phyloP scores from a whole-genome alignment of 345 rosid species.

The Gossypium rotundifolium region DNA sequence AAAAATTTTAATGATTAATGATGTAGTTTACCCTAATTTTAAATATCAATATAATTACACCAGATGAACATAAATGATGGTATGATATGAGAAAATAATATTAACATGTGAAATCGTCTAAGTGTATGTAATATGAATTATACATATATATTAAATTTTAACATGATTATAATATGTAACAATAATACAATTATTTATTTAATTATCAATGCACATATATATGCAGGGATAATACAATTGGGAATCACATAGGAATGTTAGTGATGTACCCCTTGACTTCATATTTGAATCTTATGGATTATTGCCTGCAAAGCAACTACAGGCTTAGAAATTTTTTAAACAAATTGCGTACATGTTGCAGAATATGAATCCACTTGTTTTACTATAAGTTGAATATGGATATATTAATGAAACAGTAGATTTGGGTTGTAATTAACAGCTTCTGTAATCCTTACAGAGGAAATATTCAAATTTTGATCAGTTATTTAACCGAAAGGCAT shows the following conservation, averaged over 20 bases:
- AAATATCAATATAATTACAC: too few species aligned
- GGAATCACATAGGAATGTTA: neutral
- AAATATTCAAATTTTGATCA: neutral
- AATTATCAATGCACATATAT: neutral
- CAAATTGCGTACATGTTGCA: neutral
- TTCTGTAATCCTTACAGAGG: neutral
- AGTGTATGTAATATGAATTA: too few species aligned
- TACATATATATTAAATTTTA: too few species aligned
- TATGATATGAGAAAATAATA: too few species aligned
- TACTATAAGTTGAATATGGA: neutral
- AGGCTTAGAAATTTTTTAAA: too few species aligned
- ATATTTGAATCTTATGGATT: neutral
- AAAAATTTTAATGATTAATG: accelerated
- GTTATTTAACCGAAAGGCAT: too few species aligned
- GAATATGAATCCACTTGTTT: too few species aligned
- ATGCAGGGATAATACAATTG: neutral
- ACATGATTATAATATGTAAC: too few species aligned
- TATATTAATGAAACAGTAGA: neutral
- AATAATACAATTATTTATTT: neutral
- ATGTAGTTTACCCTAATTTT: too few species aligned
- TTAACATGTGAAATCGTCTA: too few species aligned
- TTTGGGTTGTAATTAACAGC: neutral
- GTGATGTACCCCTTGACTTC: neutral
- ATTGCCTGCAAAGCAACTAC: too few species aligned
- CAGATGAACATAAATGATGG: too few species aligned